Percentiles rank a stretch among this genome's conserved stretches.
Evolutionary conservation across 2,329 filamentous ascomycete species (phyloP).

Genomic region (Phoma herbarum): DNA sequence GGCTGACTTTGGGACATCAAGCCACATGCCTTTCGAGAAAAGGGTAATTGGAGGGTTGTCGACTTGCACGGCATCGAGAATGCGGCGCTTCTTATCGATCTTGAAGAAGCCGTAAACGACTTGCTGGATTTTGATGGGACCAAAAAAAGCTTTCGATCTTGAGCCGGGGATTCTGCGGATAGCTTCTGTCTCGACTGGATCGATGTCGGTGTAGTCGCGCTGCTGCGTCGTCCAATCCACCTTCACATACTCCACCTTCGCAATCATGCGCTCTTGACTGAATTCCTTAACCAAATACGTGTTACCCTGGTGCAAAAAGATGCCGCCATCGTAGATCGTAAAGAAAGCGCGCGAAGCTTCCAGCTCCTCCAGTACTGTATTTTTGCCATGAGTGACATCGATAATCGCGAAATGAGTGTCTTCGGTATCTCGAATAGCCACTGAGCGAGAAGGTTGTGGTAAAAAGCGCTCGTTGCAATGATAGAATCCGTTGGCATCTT

Average conservation of each 20-base stretch:
- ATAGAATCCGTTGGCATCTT: slow-evolving; percentile 81
- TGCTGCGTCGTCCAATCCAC: slow-evolving; percentile 96
- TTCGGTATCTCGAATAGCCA: slow-evolving; percentile 87
- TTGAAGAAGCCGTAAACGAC: slow-evolving; percentile 98
- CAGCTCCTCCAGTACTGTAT: slow-evolving; percentile 91
- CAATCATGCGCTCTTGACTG: slow-evolving; percentile 78
- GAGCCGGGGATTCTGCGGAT: slow-evolving; percentile 75
- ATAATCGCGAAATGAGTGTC: slow-evolving; percentile 95
- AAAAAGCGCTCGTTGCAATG: slow-evolving; percentile 90
- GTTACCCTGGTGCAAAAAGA: slow-evolving; percentile 95
- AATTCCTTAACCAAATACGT: slow-evolving; percentile 94
- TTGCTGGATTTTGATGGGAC: slow-evolving; percentile 83
- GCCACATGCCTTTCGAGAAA: slow-evolving; percentile 90
- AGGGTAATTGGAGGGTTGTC: slow-evolving; percentile 92
- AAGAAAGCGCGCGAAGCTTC: slow-evolving; percentile 95
- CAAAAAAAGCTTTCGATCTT: slow-evolving; percentile 79
- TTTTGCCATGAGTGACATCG: slow-evolving; percentile 82
- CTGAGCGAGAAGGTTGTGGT: slow-evolving; percentile 80
- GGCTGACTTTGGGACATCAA: slow-evolving; percentile 83
- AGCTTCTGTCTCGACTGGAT: slow-evolving; percentile 89
- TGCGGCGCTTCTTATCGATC: slow-evolving; percentile 82
- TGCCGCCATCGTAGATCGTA: slow-evolving; percentile 94
- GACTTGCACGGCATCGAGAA: slow-evolving; percentile 90
- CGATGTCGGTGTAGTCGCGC: slow-evolving; percentile 92
- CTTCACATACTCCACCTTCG: slow-evolving; percentile 85